phyloP scores from a whole-genome alignment of 768 basidiomycete species.

The Lentinula detonsa region DNA sequence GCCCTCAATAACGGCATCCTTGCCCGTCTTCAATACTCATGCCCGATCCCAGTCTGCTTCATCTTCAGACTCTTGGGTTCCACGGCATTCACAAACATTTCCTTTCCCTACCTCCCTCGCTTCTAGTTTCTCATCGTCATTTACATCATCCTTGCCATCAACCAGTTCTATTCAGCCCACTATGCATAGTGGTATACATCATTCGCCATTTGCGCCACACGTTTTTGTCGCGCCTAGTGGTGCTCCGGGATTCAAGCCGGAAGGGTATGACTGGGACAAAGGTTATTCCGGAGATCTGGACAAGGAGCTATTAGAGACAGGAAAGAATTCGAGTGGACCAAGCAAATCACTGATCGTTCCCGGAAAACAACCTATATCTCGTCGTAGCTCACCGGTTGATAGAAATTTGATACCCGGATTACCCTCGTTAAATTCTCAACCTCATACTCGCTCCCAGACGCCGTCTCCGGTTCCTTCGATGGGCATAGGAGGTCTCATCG shows the following conservation, averaged over 20 bases:
- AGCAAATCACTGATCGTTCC: neutral
- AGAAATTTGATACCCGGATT: neutral
- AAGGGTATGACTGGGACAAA: conserved; percentile 61
- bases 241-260: conserved; percentile 76
- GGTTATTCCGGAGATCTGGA: conserved; percentile 48
- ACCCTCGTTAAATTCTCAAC: neutral
- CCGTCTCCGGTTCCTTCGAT: neutral
- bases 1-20: neutral
- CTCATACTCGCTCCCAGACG: conserved; percentile 5
- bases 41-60: neutral
- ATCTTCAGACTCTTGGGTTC: neutral
- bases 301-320: conserved; percentile 21
- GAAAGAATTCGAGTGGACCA: conserved; percentile 1
- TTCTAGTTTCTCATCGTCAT: neutral
- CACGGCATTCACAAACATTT: neutral
- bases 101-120: neutral
- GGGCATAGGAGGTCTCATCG: conserved; percentile 39
- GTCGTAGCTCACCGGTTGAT: neutral
- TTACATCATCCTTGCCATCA: neutral
- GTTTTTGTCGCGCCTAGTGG: conserved; percentile 39
- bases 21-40: conserved; percentile 7
- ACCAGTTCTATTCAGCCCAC: conserved; percentile 13
- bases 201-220: conserved; percentile 39
- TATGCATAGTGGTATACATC: conserved; percentile 3
- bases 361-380: neutral